Evolutionary conservation across 2,329 filamentous ascomycete genomes (phyloP).

Genomic region (Pyrenophora graminea): DNA sequence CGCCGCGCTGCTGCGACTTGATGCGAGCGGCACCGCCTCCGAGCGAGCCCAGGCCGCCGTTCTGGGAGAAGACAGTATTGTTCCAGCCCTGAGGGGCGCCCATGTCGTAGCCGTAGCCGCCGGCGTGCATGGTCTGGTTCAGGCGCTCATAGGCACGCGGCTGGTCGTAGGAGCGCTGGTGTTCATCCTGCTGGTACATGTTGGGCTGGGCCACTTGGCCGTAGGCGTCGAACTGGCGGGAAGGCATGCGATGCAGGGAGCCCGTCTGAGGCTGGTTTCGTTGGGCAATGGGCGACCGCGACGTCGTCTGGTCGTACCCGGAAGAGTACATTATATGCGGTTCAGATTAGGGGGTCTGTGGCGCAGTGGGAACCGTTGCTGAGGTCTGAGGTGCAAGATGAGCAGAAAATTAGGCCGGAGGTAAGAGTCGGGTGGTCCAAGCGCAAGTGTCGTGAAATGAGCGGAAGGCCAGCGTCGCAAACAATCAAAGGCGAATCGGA

Average conservation of each 20-base stretch:
- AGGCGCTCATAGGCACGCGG: constrained; percentile 64
- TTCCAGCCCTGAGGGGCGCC: constrained; percentile 77
- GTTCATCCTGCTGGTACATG: constrained; percentile 72
- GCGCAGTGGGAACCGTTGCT: constrained; percentile 5
- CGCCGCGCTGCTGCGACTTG: constrained; percentile 57
- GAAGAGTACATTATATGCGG: constrained; percentile 41
- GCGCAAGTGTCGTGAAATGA: constrained; percentile 24
- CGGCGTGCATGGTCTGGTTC: constrained; percentile 61
- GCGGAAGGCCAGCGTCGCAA: constrained; percentile 16
- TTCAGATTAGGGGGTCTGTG: constrained; percentile 11
- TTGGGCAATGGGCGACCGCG: constrained; percentile 75
- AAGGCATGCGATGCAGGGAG: constrained; percentile 70
- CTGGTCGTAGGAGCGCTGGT: constrained; percentile 54
- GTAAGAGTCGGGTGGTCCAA: constrained; percentile 18
- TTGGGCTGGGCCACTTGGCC: constrained; percentile 64
- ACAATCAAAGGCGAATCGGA: constrained; percentile 7
- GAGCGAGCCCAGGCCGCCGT: constrained; percentile 66
- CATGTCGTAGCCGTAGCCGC: constrained; percentile 71
- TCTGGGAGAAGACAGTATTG: constrained; percentile 71
- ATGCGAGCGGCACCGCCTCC: constrained; percentile 56
- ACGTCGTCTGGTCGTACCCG: constrained; percentile 49
- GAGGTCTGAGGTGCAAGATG: constrained; percentile 19
- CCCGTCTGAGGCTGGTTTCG: constrained; percentile 62
- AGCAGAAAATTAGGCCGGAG: constrained; percentile 33
- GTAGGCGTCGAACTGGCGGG: constrained; percentile 77